Evolutionary conservation across 495 filamentous ascomycete genomes (phyloP), one percentile per base, ranked within the genome.

Genomic region (Hypoxylon cercidicola): DNA sequence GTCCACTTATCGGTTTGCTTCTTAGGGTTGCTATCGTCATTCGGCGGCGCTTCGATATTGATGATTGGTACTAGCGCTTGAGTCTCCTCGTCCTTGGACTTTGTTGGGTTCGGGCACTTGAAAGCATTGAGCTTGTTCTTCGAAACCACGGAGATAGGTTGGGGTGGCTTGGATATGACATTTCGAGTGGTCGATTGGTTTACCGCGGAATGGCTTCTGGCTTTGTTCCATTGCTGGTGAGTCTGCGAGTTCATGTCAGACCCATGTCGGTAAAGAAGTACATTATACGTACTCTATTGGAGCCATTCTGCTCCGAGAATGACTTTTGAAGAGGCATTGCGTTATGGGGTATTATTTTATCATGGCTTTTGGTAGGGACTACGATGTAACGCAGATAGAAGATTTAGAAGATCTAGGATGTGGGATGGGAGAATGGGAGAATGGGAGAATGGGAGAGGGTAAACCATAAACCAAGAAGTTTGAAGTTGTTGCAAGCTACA

Each of bases 281-380:
- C 19, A 21, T 32, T 32, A 44, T 34, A 54, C 63, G n/a, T 62
- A 68, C 73, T 56, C 58, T 70, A 60, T 60, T 66, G 45, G 55
- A 64, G 44, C 65, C 62, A 59, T 76, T 77, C 56, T 78, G 75
- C 35, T 84, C 81, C 9, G 82, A 84, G 57, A 79, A 80, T 2
- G 82, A 84, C 62, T 83, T 84, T 55, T 81, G 75, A 51, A 83
- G 76, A 56, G 80, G 79, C 81, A 83, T 81, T 34, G 19, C 43
- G 40, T 19, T 52, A 9, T 47, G 10, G 45, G 25, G 15, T 35
- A 52, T 34, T 60, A 53, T 60, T 41, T 34, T 44, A 48, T 55
- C 56, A 60, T 65, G 37, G 21, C 19, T 32, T 11, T 64, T 49
- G 44, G 43, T 4, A 25, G 0, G 7, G 51, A 47, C 11, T 13